These are phyloP conservation scores for Elasticomyces elasticus DNA, from an alignment of 495 filamentous ascomycete genomes.

Conservation along the genomic window DNA sequence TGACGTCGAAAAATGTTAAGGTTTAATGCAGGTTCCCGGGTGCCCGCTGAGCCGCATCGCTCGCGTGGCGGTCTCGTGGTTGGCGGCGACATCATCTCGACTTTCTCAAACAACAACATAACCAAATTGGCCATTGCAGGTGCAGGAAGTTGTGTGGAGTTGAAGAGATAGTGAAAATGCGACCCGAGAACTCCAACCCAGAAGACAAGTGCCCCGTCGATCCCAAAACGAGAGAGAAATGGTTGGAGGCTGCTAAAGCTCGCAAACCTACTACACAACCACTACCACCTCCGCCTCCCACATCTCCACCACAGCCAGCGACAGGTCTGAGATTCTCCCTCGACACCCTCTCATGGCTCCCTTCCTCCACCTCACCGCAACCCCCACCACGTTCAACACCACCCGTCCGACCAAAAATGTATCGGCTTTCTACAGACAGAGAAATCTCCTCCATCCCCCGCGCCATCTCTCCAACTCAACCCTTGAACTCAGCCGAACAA, in stretches of 20 bases:
- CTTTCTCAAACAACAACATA: no score
- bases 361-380: conserved; percentile 4
- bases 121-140: no score
- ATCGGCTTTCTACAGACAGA: conserved; percentile 43
- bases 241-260: conserved; percentile 50
- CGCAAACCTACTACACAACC: conserved; percentile 4
- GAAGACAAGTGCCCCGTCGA: conserved; percentile 69
- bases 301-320: background rate
- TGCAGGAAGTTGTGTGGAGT: no score
- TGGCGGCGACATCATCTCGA: no score
- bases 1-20: no score
- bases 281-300: conserved; percentile 2
- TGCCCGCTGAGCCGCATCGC: no score
- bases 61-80: no score
- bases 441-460: conserved; percentile 79
- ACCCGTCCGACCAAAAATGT: conserved; percentile 22
- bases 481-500: conserved; percentile 66
- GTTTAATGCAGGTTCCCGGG: no score
- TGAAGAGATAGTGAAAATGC: conserved; percentile 21
- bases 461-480: conserved; percentile 40
- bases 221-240: conserved; percentile 71
- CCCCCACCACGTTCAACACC: conserved; percentile 21
- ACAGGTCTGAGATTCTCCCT: conserved; percentile 4
- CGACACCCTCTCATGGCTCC: conserved; percentile 4
- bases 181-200: conserved; percentile 24